Base-by-base conservation (phyloP, 108 stramenopile genomes). In the Schizochytrium sp. region DNA sequence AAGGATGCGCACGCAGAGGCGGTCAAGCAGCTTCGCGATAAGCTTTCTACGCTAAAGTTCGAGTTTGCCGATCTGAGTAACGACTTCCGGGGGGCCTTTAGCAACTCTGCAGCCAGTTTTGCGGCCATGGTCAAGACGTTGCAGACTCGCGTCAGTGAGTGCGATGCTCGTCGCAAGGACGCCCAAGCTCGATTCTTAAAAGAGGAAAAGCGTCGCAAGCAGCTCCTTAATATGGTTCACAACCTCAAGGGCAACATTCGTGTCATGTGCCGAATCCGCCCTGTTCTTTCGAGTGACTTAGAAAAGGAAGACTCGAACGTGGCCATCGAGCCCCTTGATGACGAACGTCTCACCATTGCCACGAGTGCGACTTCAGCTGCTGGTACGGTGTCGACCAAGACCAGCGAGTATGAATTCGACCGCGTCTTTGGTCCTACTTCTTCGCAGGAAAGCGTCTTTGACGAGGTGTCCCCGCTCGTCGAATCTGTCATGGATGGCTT, bases 401-500 rank as follows among this genome's bases (percentile, higher is more conserved):
- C 44, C 10, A 6, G 21, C 43, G 88, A 88, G 29, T 92, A 72
- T 92, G 94, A 95, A 55, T 96, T 96, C 87, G 95, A 96, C 88
- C 92, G 93, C 45, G 90, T 94, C 25, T 95, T 95, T 88, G 59
- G 34, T 14, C 89, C 92, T 16, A 72, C 58, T 18, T 94, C 94
- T 48, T 89, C 92, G 12, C 95, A 96, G 88, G 87, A 92, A 8
- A 91, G 71, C 58, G 88, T 96, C 23, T 96, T 95, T 89, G 92
- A 93, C 41, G 95, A 96, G 58, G 91, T 94, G 21, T 89, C 72
- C 28, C 90, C 92, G 21, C 87, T 96, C n/a, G 89, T 95, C 43
- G 89, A 91, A 23, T 94, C 93, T 58, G 95, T 93, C 53, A 91
- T 96, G 53, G 95, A 96, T 89, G 95, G 95, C 60, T 96, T 93